These are phyloP conservation scores for Calonectria ilicicola DNA, from an alignment of 2,329 filamentous ascomycete genomes.

Conservation along the genomic window DNA sequence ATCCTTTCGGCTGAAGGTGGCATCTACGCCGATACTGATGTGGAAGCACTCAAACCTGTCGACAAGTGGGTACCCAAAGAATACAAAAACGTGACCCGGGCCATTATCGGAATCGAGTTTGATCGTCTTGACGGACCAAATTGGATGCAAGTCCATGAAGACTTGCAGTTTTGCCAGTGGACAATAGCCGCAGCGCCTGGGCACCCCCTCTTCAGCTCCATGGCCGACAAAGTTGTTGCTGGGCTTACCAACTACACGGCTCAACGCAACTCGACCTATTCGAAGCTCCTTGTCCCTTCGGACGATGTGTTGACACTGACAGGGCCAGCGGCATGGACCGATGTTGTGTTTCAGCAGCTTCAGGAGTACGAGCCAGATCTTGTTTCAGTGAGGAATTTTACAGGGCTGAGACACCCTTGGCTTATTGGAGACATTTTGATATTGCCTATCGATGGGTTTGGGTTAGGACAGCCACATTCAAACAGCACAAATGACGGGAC, in stretches of 20 bases:
- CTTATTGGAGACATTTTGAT: not conserved
- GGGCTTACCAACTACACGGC: conserved; percentile 33
- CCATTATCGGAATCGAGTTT: conserved; percentile 48
- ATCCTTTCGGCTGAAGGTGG: conserved; percentile 48
- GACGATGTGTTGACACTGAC: conserved; percentile 29
- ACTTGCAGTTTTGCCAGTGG: conserved; percentile 51
- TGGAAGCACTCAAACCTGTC: conserved; percentile 65
- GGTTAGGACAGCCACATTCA: not conserved
- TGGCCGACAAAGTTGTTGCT: conserved; percentile 37
- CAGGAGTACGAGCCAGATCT: conserved; percentile 21
- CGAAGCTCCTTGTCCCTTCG: not conserved
- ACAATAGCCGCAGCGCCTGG: conserved; percentile 48
- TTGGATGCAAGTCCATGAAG: conserved; percentile 45
- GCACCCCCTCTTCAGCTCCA: conserved; percentile 45
- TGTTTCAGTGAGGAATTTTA: conserved; percentile 19
- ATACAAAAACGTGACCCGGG: conserved; percentile 29
- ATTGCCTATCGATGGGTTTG: not conserved
- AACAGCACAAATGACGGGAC: not conserved
- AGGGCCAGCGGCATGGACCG: conserved; percentile 28
- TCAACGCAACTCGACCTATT: not conserved
- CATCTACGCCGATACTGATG: conserved; percentile 71
- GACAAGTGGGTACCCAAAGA: conserved; percentile 45
- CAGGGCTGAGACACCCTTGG: not conserved
- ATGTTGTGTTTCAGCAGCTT: conserved; percentile 26
- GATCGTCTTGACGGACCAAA: conserved; percentile 41